Conservation (phyloP, 805 yeast species). For the Saturnispora sanitii region DNA sequence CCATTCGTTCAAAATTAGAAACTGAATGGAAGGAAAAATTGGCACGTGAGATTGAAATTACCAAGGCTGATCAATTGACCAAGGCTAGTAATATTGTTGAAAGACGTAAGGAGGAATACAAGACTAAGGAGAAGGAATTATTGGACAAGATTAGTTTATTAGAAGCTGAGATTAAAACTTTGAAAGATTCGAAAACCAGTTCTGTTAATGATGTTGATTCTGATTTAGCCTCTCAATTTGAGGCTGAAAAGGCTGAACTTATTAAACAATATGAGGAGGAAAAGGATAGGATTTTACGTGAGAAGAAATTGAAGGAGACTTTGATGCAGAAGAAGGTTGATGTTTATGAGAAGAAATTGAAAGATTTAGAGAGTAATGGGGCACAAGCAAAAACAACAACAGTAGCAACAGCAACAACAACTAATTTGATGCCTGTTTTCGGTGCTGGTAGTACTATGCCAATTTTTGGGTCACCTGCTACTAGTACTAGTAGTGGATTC, state of each 20-base stretch:
- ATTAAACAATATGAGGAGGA: conserved; percentile 18
- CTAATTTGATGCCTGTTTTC: not conserved
- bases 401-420: not conserved
- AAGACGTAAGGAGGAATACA: conserved; percentile 26
- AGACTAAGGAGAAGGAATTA: conserved; percentile 27
- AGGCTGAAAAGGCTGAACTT: conserved; percentile 16
- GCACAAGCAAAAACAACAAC: no score
- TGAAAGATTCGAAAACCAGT: conserved; percentile 3
- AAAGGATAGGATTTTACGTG: conserved; percentile 36
- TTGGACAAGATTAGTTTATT: conserved; percentile 18
- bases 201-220: not conserved
- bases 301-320: conserved; percentile 47
- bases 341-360: conserved; percentile 35
- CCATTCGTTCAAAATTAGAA: conserved; percentile 19
- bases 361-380: conserved; percentile 12
- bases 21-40: conserved; percentile 25
- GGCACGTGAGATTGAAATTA: conserved; percentile 22
- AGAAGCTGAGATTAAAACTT: conserved; percentile 10
- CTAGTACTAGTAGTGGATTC: conserved; percentile 4
- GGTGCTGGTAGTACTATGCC: not conserved
- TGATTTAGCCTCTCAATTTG: conserved; percentile 10
- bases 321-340: conserved; percentile 45
- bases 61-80: conserved; percentile 30
- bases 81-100: conserved; percentile 29
- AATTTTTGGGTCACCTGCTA: not conserved